These are phyloP conservation scores for Mercurialis annua DNA, from an alignment of 345 rosid species.

Conservation along the genomic window DNA sequence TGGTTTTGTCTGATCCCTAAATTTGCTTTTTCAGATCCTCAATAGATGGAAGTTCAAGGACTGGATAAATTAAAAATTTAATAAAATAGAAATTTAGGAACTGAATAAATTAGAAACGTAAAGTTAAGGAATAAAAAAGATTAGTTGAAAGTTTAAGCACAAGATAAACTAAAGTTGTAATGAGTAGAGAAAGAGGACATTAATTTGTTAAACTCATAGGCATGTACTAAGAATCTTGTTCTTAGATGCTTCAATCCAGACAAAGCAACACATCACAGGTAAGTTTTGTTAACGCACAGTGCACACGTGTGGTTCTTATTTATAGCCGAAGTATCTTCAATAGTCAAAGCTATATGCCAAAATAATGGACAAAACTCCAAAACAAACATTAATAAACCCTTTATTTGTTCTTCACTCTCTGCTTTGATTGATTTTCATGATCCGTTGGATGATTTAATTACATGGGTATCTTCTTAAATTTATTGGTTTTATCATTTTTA, in stretches of 20 bases:
- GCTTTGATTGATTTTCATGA: not conserved
- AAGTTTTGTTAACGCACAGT: too few species aligned
- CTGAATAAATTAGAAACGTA: too few species aligned
- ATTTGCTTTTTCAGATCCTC: too few species aligned
- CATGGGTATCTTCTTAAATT: not conserved
- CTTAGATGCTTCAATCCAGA: not conserved
- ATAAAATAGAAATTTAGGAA: too few species aligned
- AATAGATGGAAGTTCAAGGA: too few species aligned
- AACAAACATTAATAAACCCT: not conserved
- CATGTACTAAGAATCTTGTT: not conserved
- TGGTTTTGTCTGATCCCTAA: too few species aligned
- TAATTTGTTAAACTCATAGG: not conserved
- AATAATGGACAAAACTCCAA: conserved; percentile 10
- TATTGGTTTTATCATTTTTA: conserved; percentile 26
- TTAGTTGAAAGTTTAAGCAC: too few species aligned
- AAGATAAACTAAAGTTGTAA: too few species aligned
- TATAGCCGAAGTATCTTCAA: not conserved
- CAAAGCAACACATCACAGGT: not conserved
- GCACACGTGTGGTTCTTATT: not conserved
- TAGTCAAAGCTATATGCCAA: not conserved
- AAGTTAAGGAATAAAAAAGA: too few species aligned
- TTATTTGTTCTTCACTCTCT: not conserved
- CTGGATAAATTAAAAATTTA: too few species aligned
- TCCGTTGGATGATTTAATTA: not conserved
- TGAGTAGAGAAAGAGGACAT: too few species aligned